A percentile compares a stretch with the other conserved stretches of the same genome.
Evolutionary conservation across 1,284 basidiomycete species (phyloP).

Genomic region (Pascua sp.): DNA sequence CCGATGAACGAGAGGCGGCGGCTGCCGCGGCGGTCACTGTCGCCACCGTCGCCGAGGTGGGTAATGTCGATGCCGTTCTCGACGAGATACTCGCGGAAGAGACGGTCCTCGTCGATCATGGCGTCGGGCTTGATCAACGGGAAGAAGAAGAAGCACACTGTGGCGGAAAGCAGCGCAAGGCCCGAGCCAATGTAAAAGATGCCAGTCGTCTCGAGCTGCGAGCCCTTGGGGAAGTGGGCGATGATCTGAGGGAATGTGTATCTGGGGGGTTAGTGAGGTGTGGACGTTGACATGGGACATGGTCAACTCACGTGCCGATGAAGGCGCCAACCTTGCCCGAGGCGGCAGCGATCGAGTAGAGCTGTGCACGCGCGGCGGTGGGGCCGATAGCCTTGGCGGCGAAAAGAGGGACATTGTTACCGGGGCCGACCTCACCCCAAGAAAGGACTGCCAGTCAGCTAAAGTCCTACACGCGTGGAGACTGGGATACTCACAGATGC

Average conservation of each 20-base stretch:
- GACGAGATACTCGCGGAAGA: slow-evolving; percentile 75
- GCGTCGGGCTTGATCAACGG: slow-evolving; percentile 69
- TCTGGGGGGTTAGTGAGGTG: background rate
- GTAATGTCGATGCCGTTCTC: slow-evolving; percentile 59
- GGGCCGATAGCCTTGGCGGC: slow-evolving; percentile 72
- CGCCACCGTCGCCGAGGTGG: too few species aligned
- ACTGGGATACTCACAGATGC: slow-evolving; percentile 53
- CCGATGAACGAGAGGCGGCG: too few species aligned
- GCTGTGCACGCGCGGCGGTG: slow-evolving; percentile 79
- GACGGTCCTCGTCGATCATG: slow-evolving; percentile 70
- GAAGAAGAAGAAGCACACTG: slow-evolving; percentile 71
- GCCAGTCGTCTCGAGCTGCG: slow-evolving; percentile 36
- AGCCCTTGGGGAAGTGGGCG: slow-evolving; percentile 2
- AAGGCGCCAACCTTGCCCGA: slow-evolving; percentile 78
- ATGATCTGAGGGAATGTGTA: slow-evolving; percentile 65
- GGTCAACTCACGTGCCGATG: slow-evolving; percentile 57
- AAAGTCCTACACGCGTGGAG: too few species aligned
- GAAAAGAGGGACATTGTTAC: slow-evolving; percentile 74
- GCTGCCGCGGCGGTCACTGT: too few species aligned
- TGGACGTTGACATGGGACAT: too few species aligned
- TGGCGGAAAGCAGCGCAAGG: slow-evolving; percentile 75
- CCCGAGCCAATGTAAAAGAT: slow-evolving; percentile 51
- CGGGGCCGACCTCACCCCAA: slow-evolving; percentile 69
- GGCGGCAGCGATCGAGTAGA: slow-evolving; percentile 80
- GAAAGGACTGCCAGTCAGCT: slow-evolving; percentile 59